phyloP scores from a whole-genome alignment of 352 stramenopile species.

The Phytophthora capsici region DNA sequence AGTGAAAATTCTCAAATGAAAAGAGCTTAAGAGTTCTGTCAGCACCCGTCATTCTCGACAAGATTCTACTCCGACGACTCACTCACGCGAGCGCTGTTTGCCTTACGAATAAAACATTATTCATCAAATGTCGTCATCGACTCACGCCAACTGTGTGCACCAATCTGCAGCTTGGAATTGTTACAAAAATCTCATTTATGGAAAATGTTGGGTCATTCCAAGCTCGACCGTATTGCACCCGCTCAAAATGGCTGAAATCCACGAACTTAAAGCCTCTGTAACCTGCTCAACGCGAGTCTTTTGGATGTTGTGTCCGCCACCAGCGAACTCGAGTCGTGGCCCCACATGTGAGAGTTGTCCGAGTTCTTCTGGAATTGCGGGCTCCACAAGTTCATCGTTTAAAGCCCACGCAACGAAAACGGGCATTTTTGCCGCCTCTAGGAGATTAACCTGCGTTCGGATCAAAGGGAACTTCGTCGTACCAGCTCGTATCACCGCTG shows the following conservation, averaged over 20 bases:
- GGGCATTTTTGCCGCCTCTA: conserved; percentile 31
- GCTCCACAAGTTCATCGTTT: conserved; percentile 54
- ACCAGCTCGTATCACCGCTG: conserved; percentile 45
- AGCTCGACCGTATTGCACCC: conserved; percentile 19
- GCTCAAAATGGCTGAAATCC: conserved; percentile 28
- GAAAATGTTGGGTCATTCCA: conserved; percentile 29
- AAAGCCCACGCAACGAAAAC: conserved; percentile 53
- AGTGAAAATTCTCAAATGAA: conserved; percentile 15
- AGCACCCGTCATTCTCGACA: conserved; percentile 9
- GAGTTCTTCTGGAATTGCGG: conserved; percentile 48
- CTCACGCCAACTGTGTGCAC: conserved; percentile 22
- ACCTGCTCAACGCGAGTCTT: conserved; percentile 55
- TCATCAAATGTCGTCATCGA: conserved; percentile 5
- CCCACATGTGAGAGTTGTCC: conserved; percentile 37
- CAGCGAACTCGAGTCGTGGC: conserved; percentile 48
- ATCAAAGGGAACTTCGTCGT: conserved; percentile 55
- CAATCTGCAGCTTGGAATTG: background rate
- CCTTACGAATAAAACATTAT: conserved; percentile 1
- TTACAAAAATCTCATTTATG: conserved; percentile 1
- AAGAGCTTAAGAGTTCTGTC: no score
- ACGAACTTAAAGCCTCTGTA: conserved; percentile 29
- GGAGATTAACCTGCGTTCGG: conserved; percentile 33
- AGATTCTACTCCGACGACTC: conserved; percentile 11
- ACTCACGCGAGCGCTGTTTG: conserved; percentile 26
- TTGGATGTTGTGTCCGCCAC: conserved; percentile 68